phyloP scores from a whole-genome alignment of 805 yeast genomes.

The Saturnispora bothae region DNA sequence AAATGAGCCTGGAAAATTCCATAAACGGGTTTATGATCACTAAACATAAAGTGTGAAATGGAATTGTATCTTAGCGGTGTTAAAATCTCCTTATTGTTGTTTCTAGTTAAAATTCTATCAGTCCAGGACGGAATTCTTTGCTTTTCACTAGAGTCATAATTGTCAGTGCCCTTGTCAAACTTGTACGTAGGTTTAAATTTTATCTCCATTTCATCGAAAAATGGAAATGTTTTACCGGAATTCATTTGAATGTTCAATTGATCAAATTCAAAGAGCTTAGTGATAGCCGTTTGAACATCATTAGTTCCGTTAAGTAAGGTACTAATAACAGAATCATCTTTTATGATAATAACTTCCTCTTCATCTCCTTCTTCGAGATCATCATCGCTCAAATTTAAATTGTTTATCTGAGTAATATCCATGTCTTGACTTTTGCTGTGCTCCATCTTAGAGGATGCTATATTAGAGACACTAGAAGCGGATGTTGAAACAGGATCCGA shows the following conservation, averaged over 20 bases:
- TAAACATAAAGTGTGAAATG: slow-evolving; percentile 46
- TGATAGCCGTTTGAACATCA: slow-evolving; percentile 12
- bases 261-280: slow-evolving; percentile 52
- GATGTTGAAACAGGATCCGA: not conserved
- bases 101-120: slow-evolving; percentile 63
- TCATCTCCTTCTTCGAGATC: not conserved
- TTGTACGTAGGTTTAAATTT: slow-evolving; percentile 87
- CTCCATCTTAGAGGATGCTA: not conserved
- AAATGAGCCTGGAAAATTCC: slow-evolving; percentile 58
- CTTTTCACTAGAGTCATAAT: slow-evolving; percentile 85
- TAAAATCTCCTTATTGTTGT: slow-evolving; percentile 42
- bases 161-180: slow-evolving; percentile 75
- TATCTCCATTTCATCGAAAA: slow-evolving; percentile 72
- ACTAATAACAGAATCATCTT: slow-evolving; percentile 6
- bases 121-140: slow-evolving; percentile 97
- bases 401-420: not conserved
- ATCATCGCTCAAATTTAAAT: not conserved
- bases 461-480: not conserved
- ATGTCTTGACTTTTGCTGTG: not conserved
- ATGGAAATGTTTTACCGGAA: slow-evolving; percentile 67
- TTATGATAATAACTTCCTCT: not conserved
- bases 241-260: slow-evolving; percentile 73
- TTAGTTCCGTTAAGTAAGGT: slow-evolving; percentile 1
- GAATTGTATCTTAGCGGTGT: slow-evolving; percentile 52
- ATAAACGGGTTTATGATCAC: slow-evolving; percentile 88